Percentiles rank a stretch among this genome's conserved stretches.
Evolutionary conservation across 495 filamentous ascomycete genomes (phyloP).

Genomic region (Hamigera avellanea): DNA sequence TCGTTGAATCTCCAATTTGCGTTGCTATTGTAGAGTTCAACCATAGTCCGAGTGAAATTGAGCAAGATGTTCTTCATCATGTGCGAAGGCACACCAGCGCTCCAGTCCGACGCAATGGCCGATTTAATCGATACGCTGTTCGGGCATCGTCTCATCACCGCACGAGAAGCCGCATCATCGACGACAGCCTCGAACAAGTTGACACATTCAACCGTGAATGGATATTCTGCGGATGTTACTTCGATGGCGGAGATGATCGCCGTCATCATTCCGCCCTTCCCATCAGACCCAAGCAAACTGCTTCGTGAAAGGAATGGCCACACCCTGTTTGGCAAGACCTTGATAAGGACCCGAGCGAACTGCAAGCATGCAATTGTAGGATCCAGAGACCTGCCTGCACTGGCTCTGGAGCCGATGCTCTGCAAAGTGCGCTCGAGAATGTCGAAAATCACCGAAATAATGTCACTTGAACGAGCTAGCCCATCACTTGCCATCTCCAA

Average conservation of each 20-base stretch:
- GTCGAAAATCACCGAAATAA: constrained; percentile 69
- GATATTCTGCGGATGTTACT: constrained; percentile 60
- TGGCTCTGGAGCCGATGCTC: constrained; percentile 42
- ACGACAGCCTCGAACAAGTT: constrained; percentile 63
- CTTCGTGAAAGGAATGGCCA: constrained; percentile 84
- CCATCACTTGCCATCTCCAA: constrained; percentile 63
- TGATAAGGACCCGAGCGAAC: constrained; percentile 60
- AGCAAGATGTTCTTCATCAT: constrained; percentile 60
- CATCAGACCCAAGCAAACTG: constrained; percentile 58
- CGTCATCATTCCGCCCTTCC: constrained; percentile 60
- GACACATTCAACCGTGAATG: constrained; percentile 61
- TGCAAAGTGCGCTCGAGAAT: constrained; percentile 70
- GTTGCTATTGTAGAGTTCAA: constrained; percentile 75
- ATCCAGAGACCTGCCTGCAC: constrained; percentile 39
- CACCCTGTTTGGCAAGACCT: constrained; percentile 64
- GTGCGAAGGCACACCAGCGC: constrained; percentile 64
- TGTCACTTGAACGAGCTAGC: constrained; percentile 61
- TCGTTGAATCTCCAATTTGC: constrained; percentile 70
- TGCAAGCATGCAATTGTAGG: constrained; percentile 63
- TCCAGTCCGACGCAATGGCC: constrained; percentile 40
- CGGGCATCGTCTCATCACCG: constrained; percentile 57
- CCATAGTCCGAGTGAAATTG: constrained; percentile 56
- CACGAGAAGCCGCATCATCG: constrained; percentile 61
- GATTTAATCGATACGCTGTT: constrained; percentile 40
- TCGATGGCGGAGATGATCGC: constrained; percentile 66